A percentile compares a stretch with the other conserved stretches of the same genome.
phyloP scores from a whole-genome alignment of 257 asterid species.

The Sherardia arvensis region DNA sequence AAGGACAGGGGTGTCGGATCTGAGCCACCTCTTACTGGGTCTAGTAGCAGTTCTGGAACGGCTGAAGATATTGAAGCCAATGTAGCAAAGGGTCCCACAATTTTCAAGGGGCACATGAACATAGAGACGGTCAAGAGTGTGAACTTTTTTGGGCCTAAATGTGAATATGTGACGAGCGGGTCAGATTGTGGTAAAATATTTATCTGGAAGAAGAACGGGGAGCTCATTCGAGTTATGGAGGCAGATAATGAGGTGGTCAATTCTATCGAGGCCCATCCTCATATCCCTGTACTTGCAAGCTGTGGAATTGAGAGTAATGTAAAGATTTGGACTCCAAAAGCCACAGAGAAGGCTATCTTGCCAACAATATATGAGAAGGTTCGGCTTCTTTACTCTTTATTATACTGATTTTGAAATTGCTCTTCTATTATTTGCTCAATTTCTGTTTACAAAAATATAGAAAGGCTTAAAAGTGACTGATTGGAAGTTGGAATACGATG shows the following conservation, averaged over 20 bases:
- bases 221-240: constrained; percentile 85
- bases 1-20: constrained; percentile 69
- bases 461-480: no score
- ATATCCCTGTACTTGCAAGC: constrained; percentile 60
- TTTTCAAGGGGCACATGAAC: constrained; percentile 78
- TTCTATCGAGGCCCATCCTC: constrained; percentile 86
- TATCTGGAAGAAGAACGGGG: constrained; percentile 84
- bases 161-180: constrained; percentile 89
- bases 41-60: constrained; percentile 27
- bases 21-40: constrained; percentile 28
- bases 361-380: constrained; percentile 67
- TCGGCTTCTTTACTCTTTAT: constrained; percentile 12
- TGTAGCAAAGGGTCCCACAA: constrained; percentile 45
- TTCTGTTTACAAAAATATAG: not conserved
- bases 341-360: constrained; percentile 54
- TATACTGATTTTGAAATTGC: not conserved
- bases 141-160: constrained; percentile 75
- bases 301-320: constrained; percentile 60
- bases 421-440: not conserved
- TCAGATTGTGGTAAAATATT: constrained; percentile 96
- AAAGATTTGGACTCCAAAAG: constrained; percentile 77
- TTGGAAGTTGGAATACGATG: not conserved
- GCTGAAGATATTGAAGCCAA: constrained; percentile 25
- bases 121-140: constrained; percentile 80
- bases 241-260: constrained; percentile 77